Percentiles rank a stretch among this genome's conserved stretches.
These are phyloP conservation scores for Penicillium canescens DNA, from an alignment of 495 filamentous ascomycete genomes.

Conservation along the genomic window DNA sequence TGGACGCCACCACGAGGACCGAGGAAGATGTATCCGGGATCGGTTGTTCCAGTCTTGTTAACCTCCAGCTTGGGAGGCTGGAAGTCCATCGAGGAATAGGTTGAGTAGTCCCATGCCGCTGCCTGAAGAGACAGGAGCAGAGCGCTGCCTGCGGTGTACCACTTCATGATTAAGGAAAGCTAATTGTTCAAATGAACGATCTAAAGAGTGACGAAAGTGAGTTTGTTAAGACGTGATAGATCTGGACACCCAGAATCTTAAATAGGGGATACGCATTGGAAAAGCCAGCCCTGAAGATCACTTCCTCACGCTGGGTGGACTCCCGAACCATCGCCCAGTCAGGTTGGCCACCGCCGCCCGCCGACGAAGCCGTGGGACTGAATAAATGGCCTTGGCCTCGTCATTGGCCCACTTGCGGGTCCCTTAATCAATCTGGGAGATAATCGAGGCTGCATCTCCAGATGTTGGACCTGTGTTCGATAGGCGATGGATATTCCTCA, in stretches of 20 bases:
- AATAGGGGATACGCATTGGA: constrained; percentile 1
- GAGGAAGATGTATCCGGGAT: constrained; percentile 37
- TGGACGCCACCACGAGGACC: constrained; percentile 33
- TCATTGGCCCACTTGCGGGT: too few species aligned
- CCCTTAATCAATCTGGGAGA: too few species aligned
- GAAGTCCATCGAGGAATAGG: constrained; percentile 26
- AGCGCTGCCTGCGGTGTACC: constrained; percentile 22
- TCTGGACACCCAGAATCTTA: neutral
- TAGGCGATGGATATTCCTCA: too few species aligned
- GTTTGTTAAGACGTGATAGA: constrained; percentile 1
- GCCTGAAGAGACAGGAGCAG: constrained; percentile 29
- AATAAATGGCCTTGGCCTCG: too few species aligned
- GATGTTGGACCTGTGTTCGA: too few species aligned
- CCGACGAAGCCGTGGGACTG: too few species aligned
- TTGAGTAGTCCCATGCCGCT: constrained; percentile 28
- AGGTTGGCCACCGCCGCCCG: neutral
- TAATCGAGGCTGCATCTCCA: too few species aligned
- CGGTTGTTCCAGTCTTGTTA: constrained; percentile 28
- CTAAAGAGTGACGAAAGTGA: constrained; percentile 15
- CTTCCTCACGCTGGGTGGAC: constrained; percentile 1
- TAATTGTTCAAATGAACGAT: neutral
- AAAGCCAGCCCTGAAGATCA: constrained; percentile 18
- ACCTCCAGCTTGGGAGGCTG: constrained; percentile 32
- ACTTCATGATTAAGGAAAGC: constrained; percentile 15
- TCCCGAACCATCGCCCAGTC: constrained; percentile 9